Evolutionary conservation across 2,329 filamentous ascomycete species (phyloP).

Genomic region (Paraphaeosphaeria minitans): DNA sequence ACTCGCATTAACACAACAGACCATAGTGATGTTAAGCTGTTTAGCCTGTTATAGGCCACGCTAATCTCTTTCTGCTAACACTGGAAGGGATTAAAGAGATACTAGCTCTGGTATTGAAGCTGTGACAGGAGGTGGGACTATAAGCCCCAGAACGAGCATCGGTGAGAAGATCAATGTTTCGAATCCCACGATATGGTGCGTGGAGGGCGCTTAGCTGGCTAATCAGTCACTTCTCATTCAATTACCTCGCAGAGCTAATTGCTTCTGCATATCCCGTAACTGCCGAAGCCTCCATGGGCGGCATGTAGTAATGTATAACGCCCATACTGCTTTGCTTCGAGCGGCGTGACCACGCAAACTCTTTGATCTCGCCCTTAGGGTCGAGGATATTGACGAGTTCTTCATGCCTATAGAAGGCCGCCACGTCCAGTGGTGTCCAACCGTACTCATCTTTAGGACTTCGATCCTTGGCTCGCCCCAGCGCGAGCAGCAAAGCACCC

Average conservation of each 20-base stretch:
- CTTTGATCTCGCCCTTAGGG: neutral
- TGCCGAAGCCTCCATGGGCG: neutral
- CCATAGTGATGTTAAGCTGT: too few species aligned
- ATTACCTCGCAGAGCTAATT: neutral
- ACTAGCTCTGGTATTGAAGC: too few species aligned
- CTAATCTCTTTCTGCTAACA: too few species aligned
- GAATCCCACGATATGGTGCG: too few species aligned
- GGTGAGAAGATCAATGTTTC: too few species aligned
- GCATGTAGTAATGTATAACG: slow-evolving; percentile 2
- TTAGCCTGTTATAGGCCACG: too few species aligned
- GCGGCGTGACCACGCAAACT: slow-evolving; percentile 1
- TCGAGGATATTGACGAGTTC: neutral
- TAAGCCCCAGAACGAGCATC: too few species aligned
- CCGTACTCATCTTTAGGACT: slow-evolving; percentile 1
- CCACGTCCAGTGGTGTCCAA: neutral
- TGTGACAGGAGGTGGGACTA: too few species aligned
- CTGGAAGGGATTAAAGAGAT: too few species aligned
- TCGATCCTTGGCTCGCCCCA: neutral
- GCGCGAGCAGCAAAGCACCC: neutral
- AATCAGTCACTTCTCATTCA: too few species aligned
- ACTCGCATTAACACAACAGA: too few species aligned
- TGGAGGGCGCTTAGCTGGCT: too few species aligned
- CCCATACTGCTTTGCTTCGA: neutral
- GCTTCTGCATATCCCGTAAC: neutral
- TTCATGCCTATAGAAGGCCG: neutral